These are phyloP conservation scores for Gossypium davidsonii DNA, from an alignment of 441 rosid genomes.

Conservation along the genomic window DNA sequence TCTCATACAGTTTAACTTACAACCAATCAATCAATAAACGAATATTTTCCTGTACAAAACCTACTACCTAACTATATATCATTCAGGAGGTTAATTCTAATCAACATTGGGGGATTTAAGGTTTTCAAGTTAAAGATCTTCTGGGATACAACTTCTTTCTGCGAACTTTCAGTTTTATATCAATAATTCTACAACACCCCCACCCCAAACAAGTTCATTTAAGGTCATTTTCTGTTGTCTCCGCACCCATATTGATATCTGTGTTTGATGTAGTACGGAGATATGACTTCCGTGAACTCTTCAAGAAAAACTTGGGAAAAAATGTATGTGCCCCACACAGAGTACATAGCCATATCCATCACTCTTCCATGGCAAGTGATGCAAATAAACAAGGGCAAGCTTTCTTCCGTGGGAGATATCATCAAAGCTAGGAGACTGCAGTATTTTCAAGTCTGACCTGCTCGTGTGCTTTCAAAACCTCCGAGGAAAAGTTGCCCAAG, in stretches of 20 bases:
- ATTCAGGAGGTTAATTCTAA: constrained; percentile 5
- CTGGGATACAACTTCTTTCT: neutral
- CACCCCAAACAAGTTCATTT: neutral
- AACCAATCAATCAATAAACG: constrained; percentile 52
- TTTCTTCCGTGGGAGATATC: neutral
- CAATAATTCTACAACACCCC: neutral
- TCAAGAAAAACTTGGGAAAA: neutral
- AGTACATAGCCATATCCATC: neutral
- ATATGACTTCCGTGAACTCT: neutral
- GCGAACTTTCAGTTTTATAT: neutral
- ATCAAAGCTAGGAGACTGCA: constrained; percentile 17
- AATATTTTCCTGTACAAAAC: constrained; percentile 42
- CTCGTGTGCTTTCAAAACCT: constrained; percentile 68
- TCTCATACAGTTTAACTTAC: constrained; percentile 12
- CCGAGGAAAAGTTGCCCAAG: constrained; percentile 69
- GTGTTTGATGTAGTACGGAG: neutral
- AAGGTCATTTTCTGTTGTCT: neutral
- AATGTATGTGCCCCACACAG: too few relatives aligned
- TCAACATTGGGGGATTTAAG: neutral
- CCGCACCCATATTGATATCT: neutral
- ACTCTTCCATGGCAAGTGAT: constrained; percentile 4
- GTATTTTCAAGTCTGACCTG: constrained; percentile 56
- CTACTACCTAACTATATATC: constrained; percentile 20
- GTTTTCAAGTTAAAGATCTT: neutral
- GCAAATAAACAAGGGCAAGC: constrained; percentile 13